A percentile compares a stretch with the other conserved stretches of the same genome.
These are phyloP conservation scores for Penicillium digitatum DNA, from an alignment of 2,329 filamentous ascomycete genomes.

Conservation along the genomic window DNA sequence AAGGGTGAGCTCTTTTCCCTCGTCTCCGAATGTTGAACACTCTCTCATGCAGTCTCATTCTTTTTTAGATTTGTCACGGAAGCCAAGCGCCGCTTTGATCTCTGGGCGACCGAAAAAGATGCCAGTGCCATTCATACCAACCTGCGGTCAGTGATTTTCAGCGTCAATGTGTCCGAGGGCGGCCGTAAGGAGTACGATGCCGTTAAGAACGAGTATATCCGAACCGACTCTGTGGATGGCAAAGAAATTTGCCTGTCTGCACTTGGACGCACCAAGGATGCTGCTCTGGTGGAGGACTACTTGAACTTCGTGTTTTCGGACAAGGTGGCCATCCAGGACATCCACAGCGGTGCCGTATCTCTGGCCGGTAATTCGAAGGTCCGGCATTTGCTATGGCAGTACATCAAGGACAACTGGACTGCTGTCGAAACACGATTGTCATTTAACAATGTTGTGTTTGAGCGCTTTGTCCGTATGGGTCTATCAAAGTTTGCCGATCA, in stretches of 20 bases:
- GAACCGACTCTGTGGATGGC: conserved; percentile 80
- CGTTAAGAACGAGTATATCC: conserved; percentile 80
- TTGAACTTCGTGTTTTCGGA: conserved; percentile 74
- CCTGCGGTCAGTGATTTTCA: conserved; percentile 75
- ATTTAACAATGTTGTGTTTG: conserved; percentile 79
- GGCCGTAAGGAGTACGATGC: conserved; percentile 65
- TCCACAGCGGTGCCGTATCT: conserved; percentile 73
- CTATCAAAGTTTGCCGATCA: conserved; percentile 74
- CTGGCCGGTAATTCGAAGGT: conserved; percentile 70
- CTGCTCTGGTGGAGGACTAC: conserved; percentile 64
- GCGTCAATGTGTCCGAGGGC: conserved; percentile 70
- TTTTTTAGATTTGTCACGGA: conserved; percentile 61
- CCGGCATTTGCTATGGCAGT: conserved; percentile 76
- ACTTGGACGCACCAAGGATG: conserved; percentile 69
- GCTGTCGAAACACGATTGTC: conserved; percentile 67
- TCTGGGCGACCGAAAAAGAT: conserved; percentile 67
- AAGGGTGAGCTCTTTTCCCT: conserved; percentile 53
- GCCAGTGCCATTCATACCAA: conserved; percentile 71
- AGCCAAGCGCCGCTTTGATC: conserved; percentile 72
- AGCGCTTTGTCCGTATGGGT: conserved; percentile 77
- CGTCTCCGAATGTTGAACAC: neutral
- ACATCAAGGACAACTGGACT: conserved; percentile 79
- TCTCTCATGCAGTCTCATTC: neutral
- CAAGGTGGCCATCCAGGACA: conserved; percentile 79
- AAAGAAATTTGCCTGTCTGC: conserved; percentile 78